Percentiles rank a stretch among this genome's conserved stretches.
These are phyloP conservation scores for Mallotus japonicus DNA, from an alignment of 441 rosid genomes.

Conservation along the genomic window DNA sequence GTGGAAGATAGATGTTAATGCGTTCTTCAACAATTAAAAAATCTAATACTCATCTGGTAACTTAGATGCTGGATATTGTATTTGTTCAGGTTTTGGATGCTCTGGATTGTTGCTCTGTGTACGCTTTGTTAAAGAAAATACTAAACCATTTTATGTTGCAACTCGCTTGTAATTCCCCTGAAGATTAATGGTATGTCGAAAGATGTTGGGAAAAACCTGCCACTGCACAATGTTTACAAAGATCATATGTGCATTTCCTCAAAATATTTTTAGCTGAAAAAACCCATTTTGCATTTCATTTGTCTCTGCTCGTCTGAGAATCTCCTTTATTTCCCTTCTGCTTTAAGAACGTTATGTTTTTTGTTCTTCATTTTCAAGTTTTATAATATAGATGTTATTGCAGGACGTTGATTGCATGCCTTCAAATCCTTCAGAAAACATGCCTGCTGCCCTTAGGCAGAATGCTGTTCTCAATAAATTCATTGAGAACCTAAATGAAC, in stretches of 20 bases:
- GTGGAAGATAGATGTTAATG: neutral
- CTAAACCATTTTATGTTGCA: neutral
- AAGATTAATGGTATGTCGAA: neutral
- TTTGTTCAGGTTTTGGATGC: neutral
- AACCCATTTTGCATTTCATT: neutral
- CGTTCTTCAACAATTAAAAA: neutral
- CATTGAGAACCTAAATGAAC: constrained; percentile 49
- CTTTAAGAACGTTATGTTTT: neutral
- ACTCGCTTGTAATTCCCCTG: neutral
- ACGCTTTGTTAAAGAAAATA: neutral
- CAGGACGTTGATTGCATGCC: constrained; percentile 99
- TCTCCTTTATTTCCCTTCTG: neutral
- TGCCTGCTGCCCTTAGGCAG: constrained; percentile 82
- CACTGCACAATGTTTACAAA: neutral
- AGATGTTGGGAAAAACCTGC: neutral
- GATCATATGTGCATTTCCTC: neutral
- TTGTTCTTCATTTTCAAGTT: neutral
- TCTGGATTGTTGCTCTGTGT: neutral
- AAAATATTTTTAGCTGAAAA: neutral
- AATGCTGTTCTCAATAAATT: constrained; percentile 27
- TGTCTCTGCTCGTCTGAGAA: neutral
- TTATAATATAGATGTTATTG: constrained; percentile 20
- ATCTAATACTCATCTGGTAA: neutral
- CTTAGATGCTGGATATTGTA: neutral
- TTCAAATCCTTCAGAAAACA: constrained; percentile 69